Evolutionary conservation across 306 rosid species (phyloP), one percentile per base, ranked within the genome.

Genomic region (Vicia faba): DNA sequence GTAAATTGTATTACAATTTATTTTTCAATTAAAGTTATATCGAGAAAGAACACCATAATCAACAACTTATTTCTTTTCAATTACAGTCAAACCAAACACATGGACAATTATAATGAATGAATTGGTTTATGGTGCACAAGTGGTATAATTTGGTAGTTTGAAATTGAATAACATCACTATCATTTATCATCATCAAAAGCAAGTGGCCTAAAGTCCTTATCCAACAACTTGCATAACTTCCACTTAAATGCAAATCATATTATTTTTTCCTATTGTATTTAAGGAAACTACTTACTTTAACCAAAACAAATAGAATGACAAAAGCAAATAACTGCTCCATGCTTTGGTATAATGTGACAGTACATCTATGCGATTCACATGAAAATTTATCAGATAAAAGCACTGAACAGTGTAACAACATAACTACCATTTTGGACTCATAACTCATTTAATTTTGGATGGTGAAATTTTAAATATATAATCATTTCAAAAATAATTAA

Each of bases 151-250:
- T 51, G 74, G 54, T 72, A 33, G 78, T 53, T 61, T 23, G 50
- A 40, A 40, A 40, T 40, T 40, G 33, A 61, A 31, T 33, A 44
- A 23, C 62, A 61, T 78, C 68, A 38, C 25, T 54, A 54, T 70
- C 50, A 36, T 41, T 64, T 69, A 51, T 59, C 43, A 54, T 4
- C 70, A 50, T 36, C 18, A 58, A 33, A 59, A 59, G 70, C 81
- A 61, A 66, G 80, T 57, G 70, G 82, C 8, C 29, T 13, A 56
- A 72, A 29, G 75, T 73, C 79, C 11, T 14, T 72, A 11, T 69
- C 81, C 55, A 55, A 71, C 79, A 56, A 72, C 79, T 72, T 56
- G 73, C 56, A 61, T 28, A 35, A 19, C 29, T 67, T 60, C 72
- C n/a, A 55, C 29, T 77, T 64, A 18, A 26, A 53, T 18, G 5